phyloP scores from a whole-genome alignment of 805 yeast genomes.

The Maudiozyma turicensis region DNA sequence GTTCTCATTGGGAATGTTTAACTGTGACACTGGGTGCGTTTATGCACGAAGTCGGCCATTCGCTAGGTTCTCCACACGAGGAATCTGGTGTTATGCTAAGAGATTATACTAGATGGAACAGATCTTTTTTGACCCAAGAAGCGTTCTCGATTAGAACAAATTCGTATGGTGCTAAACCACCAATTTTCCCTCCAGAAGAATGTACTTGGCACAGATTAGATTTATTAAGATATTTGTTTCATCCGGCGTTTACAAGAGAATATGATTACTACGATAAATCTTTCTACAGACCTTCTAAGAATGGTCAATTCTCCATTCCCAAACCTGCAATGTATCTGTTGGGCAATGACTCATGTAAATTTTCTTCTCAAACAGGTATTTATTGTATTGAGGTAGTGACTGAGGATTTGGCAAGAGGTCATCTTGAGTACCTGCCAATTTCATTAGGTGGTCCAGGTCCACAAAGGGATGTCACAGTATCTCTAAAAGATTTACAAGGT shows the following conservation, averaged over 20 bases:
- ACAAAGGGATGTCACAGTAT: slow-evolving; percentile 40
- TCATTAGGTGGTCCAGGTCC: slow-evolving; percentile 53
- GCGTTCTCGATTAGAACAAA: slow-evolving; percentile 44
- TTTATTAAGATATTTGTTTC: slow-evolving; percentile 64
- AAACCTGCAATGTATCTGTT: slow-evolving; percentile 39
- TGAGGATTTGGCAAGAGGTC: slow-evolving; percentile 44
- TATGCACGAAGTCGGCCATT: slow-evolving; percentile 91
- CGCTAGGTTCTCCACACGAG: slow-evolving; percentile 87
- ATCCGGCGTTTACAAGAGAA: slow-evolving; percentile 70
- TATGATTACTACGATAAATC: slow-evolving; percentile 46
- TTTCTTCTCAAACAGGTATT: slow-evolving; percentile 56
- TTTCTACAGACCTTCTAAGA: slow-evolving; percentile 27
- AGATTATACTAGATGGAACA: slow-evolving; percentile 70
- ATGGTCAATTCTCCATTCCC: slow-evolving; percentile 16
- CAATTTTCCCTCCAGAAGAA: slow-evolving; percentile 47
- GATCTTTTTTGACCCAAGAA: slow-evolving; percentile 74
- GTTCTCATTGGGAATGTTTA: slow-evolving; percentile 83
- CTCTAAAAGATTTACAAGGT: slow-evolving; percentile 36
- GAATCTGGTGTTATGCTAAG: slow-evolving; percentile 84
- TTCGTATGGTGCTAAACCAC: slow-evolving; percentile 37
- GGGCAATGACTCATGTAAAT: slow-evolving; percentile 35
- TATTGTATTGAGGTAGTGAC: slow-evolving; percentile 63
- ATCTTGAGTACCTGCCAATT: slow-evolving; percentile 50
- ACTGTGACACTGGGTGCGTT: slow-evolving; percentile 87
- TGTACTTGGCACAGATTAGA: slow-evolving; percentile 88